Evolutionary conservation across 148 eudicot species (phyloP).

Genomic region (Hydrangea macrophylla): DNA sequence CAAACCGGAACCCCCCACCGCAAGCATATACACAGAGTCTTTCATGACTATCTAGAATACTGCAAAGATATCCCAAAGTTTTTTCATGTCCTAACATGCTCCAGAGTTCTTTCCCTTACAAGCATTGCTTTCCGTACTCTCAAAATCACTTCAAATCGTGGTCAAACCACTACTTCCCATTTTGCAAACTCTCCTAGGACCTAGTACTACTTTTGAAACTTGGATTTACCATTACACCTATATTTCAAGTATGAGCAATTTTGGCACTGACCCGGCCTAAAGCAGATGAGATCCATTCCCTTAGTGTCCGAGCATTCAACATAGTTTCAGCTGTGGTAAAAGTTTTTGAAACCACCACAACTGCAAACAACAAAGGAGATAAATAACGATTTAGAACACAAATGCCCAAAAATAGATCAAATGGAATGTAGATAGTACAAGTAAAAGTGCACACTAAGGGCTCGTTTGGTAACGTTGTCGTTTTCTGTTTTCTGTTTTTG

Average conservation of each 20-base stretch:
- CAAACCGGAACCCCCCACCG: not conserved
- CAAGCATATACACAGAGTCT: not conserved
- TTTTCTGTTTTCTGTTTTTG: no score
- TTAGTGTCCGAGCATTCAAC: slow-evolving; percentile 93
- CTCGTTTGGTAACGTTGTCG: no score
- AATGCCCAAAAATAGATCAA: slow-evolving; percentile 6
- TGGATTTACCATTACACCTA: not conserved
- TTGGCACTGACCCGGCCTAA: slow-evolving; percentile 91
- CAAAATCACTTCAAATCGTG: not conserved
- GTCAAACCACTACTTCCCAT: not conserved
- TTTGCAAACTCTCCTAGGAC: not conserved
- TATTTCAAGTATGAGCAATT: not conserved
- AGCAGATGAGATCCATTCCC: slow-evolving; percentile 96
- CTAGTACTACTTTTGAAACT: slow-evolving; percentile 5
- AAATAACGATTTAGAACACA: not conserved
- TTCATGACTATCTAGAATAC: no score
- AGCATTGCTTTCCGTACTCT: no score
- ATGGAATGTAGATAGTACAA: slow-evolving; percentile 3
- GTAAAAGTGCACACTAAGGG: not conserved
- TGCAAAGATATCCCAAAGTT: no score
- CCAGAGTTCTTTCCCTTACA: no score
- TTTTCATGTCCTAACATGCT: not conserved
- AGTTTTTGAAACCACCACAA: slow-evolving; percentile 97
- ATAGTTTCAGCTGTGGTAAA: slow-evolving; percentile 99
- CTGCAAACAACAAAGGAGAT: slow-evolving; percentile 37